These are phyloP conservation scores for Quercus berberidifolia DNA, from an alignment of 306 rosid species.

Conservation along the genomic window DNA sequence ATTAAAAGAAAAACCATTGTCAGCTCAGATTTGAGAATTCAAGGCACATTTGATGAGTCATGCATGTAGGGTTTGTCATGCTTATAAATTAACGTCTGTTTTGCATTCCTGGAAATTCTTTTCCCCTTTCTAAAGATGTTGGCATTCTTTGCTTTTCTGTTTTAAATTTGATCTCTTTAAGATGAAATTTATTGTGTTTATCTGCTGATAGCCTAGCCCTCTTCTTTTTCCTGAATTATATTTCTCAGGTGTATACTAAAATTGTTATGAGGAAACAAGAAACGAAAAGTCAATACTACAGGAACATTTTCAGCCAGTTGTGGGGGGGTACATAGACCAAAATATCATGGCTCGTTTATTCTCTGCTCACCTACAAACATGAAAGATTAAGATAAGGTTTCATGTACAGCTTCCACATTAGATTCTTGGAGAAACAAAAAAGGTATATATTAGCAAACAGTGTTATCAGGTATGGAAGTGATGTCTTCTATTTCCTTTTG, in stretches of 20 bases:
- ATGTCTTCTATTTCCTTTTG: background rate
- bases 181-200: background rate
- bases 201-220: background rate
- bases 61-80: background rate
- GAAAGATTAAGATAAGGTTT: constrained; percentile 13
- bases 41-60: background rate
- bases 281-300: background rate
- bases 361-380: constrained; percentile 5
- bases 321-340: background rate
- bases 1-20: too few relatives aligned
- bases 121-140: background rate
- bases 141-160: background rate
- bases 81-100: background rate
- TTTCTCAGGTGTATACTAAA: constrained; percentile 29
- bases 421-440: background rate
- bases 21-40: background rate
- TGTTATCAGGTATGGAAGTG: background rate
- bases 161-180: background rate
- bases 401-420: constrained; percentile 9
- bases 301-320: constrained; percentile 1
- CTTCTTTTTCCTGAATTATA: background rate
- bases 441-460: background rate
- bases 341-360: constrained; percentile 7
- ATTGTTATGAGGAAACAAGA: constrained; percentile 11
- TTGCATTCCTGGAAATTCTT: background rate